Evolutionary conservation across 2,329 filamentous ascomycete genomes (phyloP).

Genomic region (Canariomyces notabilis): DNA sequence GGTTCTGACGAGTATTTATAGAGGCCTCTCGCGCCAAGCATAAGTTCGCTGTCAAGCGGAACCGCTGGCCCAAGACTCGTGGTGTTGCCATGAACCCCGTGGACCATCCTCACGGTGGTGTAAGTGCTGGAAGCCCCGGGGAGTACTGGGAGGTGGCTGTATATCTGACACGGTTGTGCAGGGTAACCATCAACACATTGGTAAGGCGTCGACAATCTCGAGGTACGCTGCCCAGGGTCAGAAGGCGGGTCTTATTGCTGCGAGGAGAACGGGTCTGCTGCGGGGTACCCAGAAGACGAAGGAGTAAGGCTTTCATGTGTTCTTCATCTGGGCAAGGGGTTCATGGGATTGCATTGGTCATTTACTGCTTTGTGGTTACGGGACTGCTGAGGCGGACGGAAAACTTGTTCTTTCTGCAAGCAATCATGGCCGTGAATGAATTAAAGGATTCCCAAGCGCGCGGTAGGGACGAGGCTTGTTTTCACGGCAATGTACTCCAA

Average conservation of each 20-base stretch:
- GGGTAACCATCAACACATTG: constrained; percentile 99
- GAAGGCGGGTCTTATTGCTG: constrained; percentile 99
- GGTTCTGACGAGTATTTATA: constrained; percentile 46
- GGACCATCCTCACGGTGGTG: constrained; percentile 96
- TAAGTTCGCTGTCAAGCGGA: constrained; percentile 99
- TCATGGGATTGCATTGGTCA: constrained; percentile 58
- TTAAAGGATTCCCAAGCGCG: constrained; percentile 29
- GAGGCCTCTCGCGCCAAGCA: constrained; percentile 99
- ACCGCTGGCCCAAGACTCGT: constrained; percentile 99
- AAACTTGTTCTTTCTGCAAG: constrained; percentile 45
- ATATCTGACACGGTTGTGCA: constrained; percentile 42
- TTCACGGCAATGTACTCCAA: constrained; percentile 8
- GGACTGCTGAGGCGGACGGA: constrained; percentile 38
- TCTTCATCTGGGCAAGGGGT: constrained; percentile 59
- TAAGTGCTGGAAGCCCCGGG: constrained; percentile 39
- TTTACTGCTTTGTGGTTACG: constrained; percentile 40
- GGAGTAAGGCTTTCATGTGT: constrained; percentile 69
- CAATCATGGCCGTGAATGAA: constrained; percentile 44
- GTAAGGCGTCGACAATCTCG: constrained; percentile 99
- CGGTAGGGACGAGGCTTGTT: constrained; percentile 19
- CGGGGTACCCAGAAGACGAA: constrained; percentile 99
- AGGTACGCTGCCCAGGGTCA: constrained; percentile 97
- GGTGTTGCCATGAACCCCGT: constrained; percentile 99
- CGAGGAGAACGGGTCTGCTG: constrained; percentile 98
- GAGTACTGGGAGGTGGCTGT: background rate